phyloP scores from a whole-genome alignment of 306 rosid genomes.

The Gastrolobium bilobum region DNA sequence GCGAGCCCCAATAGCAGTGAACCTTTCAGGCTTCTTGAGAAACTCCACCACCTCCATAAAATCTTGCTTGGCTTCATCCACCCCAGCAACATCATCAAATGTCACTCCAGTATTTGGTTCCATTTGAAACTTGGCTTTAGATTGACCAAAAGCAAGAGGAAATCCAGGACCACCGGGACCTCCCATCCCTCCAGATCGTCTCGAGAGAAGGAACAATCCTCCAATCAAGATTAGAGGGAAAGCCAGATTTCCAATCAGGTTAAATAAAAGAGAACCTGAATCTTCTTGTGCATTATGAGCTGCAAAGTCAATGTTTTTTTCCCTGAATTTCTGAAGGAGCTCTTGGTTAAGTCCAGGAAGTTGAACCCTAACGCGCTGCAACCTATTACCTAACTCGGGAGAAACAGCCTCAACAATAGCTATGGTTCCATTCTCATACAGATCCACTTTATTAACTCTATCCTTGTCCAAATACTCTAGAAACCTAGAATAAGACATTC shows the following conservation, averaged over 20 bases:
- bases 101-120: constrained; percentile 99
- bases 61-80: constrained; percentile 99
- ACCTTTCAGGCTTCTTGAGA: constrained; percentile 97
- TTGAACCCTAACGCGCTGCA: constrained; percentile 93
- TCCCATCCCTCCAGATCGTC: constrained; percentile 99
- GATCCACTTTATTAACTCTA: constrained; percentile 90
- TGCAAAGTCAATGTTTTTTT: constrained; percentile 95
- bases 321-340: constrained; percentile 98
- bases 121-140: constrained; percentile 99
- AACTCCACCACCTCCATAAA: constrained; percentile 99
- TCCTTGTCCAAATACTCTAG: constrained; percentile 95
- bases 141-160: constrained; percentile 91
- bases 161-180: constrained; percentile 99
- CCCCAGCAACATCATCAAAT: constrained; percentile 99
- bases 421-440: constrained; percentile 93
- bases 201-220: constrained; percentile 90
- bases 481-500: constrained; percentile 99
- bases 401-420: constrained; percentile 98
- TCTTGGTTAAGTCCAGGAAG: constrained; percentile 98
- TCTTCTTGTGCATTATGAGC: constrained; percentile 99
- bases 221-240: constrained; percentile 92
- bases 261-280: constrained; percentile 88
- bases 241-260: constrained; percentile 93
- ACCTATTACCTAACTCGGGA: constrained; percentile 92
- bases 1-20: constrained; percentile 99